Percentiles rank a stretch among this genome's conserved stretches.
These are phyloP conservation scores for Melastoma malabathricum DNA, from an alignment of 345 rosid species.

Conservation along the genomic window DNA sequence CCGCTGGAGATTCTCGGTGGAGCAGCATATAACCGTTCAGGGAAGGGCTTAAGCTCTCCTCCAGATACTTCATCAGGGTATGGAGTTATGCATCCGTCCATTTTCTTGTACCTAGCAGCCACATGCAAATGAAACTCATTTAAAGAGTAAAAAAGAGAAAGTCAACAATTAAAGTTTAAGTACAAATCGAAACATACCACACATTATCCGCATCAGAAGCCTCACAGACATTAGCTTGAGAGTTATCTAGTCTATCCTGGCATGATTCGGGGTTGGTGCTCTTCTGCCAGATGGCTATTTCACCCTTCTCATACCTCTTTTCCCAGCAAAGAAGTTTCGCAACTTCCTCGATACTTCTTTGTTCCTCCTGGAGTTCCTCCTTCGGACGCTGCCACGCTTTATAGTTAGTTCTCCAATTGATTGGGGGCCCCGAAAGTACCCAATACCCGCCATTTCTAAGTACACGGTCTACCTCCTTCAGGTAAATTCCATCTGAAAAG, in stretches of 20 bases:
- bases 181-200: slow-evolving; percentile 35
- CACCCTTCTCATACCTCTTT: slow-evolving; percentile 79
- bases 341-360: slow-evolving; percentile 65
- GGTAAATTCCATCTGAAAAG: slow-evolving; percentile 68
- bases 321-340: slow-evolving; percentile 97
- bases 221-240: slow-evolving; percentile 60
- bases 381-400: slow-evolving; percentile 93
- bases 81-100: slow-evolving; percentile 79
- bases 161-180: neutral
- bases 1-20: slow-evolving; percentile 88
- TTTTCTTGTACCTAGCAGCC: slow-evolving; percentile 72
- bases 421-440: slow-evolving; percentile 96
- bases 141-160: neutral
- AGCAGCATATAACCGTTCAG: slow-evolving; percentile 64
- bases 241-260: slow-evolving; percentile 43
- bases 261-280: slow-evolving; percentile 52
- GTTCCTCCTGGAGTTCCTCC: slow-evolving; percentile 87
- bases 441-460: slow-evolving; percentile 98
- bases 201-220: slow-evolving; percentile 61
- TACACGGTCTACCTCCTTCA: slow-evolving; percentile 96
- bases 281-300: slow-evolving; percentile 94
- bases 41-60: slow-evolving; percentile 43
- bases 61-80: slow-evolving; percentile 56
- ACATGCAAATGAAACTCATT: slow-evolving; percentile 5
- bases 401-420: slow-evolving; percentile 79